phyloP scores from a whole-genome alignment of 1,284 basidiomycete genomes.

The Ceratobasidium sp. region DNA sequence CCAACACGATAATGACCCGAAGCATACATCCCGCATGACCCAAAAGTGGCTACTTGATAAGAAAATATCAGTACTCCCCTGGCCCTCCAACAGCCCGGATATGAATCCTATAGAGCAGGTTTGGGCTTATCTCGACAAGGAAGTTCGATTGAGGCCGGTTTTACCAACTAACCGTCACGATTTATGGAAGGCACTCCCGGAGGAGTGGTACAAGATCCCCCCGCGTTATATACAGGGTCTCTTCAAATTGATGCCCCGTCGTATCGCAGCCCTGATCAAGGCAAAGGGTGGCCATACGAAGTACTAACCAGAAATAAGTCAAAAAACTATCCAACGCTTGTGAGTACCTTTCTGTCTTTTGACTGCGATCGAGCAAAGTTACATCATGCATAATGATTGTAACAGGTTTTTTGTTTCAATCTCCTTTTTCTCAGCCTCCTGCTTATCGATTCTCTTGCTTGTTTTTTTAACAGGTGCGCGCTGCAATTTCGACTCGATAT shows the following conservation, averaged over 20 bases:
- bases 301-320: neutral
- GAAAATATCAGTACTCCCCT: neutral
- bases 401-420: no score
- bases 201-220: neutral
- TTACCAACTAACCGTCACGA: no score
- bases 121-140: neutral
- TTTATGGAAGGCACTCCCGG: no score
- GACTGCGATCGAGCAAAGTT: no score
- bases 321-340: no score
- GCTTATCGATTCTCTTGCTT: no score
- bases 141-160: no score
- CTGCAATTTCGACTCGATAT: no score
- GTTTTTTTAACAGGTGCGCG: no score
- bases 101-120: conserved; percentile 13
- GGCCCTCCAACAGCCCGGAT: conserved; percentile 1
- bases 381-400: no score
- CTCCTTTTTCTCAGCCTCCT: no score
- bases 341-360: no score
- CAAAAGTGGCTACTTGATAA: neutral
- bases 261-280: neutral
- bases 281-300: conserved; percentile 4
- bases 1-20: conserved; percentile 6
- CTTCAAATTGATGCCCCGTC: neutral
- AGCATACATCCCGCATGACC: neutral
- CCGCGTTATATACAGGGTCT: neutral